Conservation (phyloP, 1,139 yeast genomes). For the Debaryomyces coudertii region DNA sequence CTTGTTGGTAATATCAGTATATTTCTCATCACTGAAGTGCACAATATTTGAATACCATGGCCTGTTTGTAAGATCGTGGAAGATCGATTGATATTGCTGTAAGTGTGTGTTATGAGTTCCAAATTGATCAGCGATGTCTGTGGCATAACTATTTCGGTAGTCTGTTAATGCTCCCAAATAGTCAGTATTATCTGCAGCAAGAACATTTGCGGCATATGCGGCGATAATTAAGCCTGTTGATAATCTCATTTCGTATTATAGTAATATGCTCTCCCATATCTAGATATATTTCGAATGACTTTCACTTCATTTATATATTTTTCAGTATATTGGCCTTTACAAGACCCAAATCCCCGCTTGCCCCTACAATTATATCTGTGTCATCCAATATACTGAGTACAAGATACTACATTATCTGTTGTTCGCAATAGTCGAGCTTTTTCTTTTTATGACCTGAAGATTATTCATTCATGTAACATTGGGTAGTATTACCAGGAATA, state of each 20-base stretch:
- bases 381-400: not conserved
- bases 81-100: not conserved
- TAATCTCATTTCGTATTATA: conserved; percentile 8
- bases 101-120: not conserved
- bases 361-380: not conserved
- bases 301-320: not conserved
- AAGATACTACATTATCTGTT: not conserved
- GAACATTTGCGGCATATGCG: conserved; percentile 1
- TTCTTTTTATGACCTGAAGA: not conserved
- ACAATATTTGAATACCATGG: not conserved
- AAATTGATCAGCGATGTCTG: conserved; percentile 8
- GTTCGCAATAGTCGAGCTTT: not conserved
- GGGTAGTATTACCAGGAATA: not conserved
- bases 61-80: not conserved
- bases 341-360: not conserved
- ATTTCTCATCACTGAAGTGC: not conserved
- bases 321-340: not conserved
- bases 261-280: not conserved
- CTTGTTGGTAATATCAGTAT: not conserved
- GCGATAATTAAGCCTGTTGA: not conserved
- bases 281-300: not conserved
- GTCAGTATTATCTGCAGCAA: conserved; percentile 3
- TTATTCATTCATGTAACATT: not conserved
- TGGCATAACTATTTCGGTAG: conserved; percentile 3
- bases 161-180: conserved; percentile 6